Conservation (phyloP, 805 yeast species). For the Barnettozyma sp. region DNA sequence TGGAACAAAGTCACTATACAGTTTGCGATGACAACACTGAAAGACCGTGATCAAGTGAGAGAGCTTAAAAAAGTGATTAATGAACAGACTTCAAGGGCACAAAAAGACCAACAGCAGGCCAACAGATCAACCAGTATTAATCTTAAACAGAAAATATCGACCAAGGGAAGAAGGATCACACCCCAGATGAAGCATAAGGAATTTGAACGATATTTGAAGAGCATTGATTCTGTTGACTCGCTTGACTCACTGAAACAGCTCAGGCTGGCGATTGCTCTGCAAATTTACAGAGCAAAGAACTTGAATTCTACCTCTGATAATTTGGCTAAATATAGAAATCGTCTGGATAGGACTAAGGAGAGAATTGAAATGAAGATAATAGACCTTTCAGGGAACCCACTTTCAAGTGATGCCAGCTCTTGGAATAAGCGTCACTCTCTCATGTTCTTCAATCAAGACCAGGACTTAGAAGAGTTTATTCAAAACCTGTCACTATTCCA, state of each 20-base stretch:
- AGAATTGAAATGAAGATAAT: constrained; percentile 26
- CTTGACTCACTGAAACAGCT: constrained; percentile 41
- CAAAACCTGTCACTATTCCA: constrained; percentile 31
- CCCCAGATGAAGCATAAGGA: constrained; percentile 34
- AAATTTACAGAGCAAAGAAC: constrained; percentile 34
- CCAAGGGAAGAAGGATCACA: constrained; percentile 26
- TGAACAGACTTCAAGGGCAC: constrained; percentile 35
- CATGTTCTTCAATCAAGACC: constrained; percentile 7
- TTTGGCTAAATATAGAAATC: constrained; percentile 23
- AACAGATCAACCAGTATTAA: neutral
- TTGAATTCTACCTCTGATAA: constrained; percentile 27
- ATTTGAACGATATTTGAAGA: constrained; percentile 35
- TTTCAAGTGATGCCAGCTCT: neutral
- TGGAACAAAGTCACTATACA: constrained; percentile 62
- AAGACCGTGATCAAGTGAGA: constrained; percentile 69
- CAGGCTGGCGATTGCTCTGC: constrained; percentile 40
- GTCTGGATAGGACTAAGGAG: constrained; percentile 28
- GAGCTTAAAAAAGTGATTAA: constrained; percentile 63
- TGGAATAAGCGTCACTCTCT: constrained; percentile 6
- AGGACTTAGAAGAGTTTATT: constrained; percentile 22
- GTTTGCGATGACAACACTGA: constrained; percentile 54
- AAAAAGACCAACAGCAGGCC: neutral
- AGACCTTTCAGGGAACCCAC: constrained; percentile 19
- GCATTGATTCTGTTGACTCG: constrained; percentile 28
- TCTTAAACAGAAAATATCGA: constrained; percentile 10